These are phyloP conservation scores for Kurtzmaniella quercitrusa DNA, from an alignment of 1,139 yeast genomes.

Conservation along the genomic window DNA sequence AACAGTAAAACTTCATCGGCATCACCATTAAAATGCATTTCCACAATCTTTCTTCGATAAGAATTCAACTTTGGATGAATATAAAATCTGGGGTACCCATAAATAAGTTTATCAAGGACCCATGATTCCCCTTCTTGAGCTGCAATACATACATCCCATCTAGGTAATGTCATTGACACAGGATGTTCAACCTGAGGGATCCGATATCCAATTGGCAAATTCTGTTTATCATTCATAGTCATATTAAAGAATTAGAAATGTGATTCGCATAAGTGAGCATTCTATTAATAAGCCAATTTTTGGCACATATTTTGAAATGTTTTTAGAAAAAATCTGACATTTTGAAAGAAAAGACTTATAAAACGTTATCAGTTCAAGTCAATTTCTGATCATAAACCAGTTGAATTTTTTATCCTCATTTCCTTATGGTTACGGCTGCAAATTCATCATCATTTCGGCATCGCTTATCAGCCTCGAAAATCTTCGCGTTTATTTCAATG, in stretches of 20 bases:
- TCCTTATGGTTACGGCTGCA: too few relatives aligned
- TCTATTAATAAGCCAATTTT: too few relatives aligned
- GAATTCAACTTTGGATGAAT: conserved; percentile 70
- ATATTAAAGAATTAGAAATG: not conserved
- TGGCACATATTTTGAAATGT: too few relatives aligned
- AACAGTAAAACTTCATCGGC: conserved; percentile 76
- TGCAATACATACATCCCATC: conserved; percentile 90
- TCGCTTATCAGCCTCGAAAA: too few relatives aligned
- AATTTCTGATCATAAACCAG: too few relatives aligned
- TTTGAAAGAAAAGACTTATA: too few relatives aligned
- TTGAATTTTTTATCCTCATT: too few relatives aligned
- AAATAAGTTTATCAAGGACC: conserved; percentile 74
- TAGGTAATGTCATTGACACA: conserved; percentile 88
- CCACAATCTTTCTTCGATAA: conserved; percentile 45
- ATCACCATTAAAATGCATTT: conserved; percentile 71
- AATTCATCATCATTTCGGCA: too few relatives aligned
- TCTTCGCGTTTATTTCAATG: not conserved
- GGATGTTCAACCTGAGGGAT: conserved; percentile 48
- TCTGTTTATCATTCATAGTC: not conserved
- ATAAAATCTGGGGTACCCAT: conserved; percentile 90
- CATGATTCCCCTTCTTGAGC: conserved; percentile 87
- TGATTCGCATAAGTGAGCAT: not conserved
- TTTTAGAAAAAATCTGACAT: too few relatives aligned
- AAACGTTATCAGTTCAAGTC: too few relatives aligned
- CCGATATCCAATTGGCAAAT: not conserved